Base-by-base conservation (phyloP, 371 early-diverging fungal species). In the Rhizopus microsporus region DNA sequence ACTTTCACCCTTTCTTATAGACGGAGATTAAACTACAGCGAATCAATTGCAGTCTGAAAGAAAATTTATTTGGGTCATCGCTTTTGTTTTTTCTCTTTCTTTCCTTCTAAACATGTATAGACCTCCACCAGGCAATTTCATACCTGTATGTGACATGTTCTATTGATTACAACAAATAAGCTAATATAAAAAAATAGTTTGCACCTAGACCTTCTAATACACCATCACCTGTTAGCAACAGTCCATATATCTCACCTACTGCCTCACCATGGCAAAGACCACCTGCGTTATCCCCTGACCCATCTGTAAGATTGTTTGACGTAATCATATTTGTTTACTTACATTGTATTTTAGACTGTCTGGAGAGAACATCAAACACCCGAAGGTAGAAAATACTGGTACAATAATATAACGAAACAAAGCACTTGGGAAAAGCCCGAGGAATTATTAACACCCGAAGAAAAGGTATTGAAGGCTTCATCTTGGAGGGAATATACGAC, bases 401-500 rank as follows among this genome's bases (percentile, higher is more conserved):
- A 78, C 78, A 93, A 97, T 65, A 76, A 80, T 29, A 62, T 71
- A 10, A 94, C 96, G 13, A 85, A 87, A 62, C 80, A 83, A 63
- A 94, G 89, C 54, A 85, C 87, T 5, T 97, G 97, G 97, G 94
- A 96, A 60, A 96, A 95, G 69, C 98, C 98, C 13, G 90, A 92
- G 56, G 96, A 92, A 59, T 81, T 96, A 10, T 89, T 93, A 69
- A 87, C 93, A 3, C 84, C 87, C 16, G 84, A 86, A 60, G 95
- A 97, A 85, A 72, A 75, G 62, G 89, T 88, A 40, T 71, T 92
- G 55, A 82, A 83, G 37, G 65, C 71, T 15, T 84, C 85, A 58
- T 77, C 81, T 31, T 96, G 96, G 96, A 93, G 93, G 71, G 94
- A 94, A 68, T 93, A 90, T 63, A 84, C 86, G 34, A 85, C 89